Evolutionary conservation across 371 early-diverging fungal genomes (phyloP).

Genomic region (Cokeromyces recurvatus): DNA sequence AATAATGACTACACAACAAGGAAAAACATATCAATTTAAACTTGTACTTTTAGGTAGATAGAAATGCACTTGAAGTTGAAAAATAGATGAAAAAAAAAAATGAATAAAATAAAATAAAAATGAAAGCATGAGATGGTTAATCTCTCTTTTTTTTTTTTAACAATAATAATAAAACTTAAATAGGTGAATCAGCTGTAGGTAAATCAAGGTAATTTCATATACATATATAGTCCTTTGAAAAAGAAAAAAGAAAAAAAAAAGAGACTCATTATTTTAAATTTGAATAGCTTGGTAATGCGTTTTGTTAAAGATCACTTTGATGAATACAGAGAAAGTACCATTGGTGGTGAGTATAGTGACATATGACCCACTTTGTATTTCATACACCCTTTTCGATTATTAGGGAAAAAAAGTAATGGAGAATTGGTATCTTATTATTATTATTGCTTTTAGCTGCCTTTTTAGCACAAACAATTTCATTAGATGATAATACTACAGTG

Average conservation of each 20-base stretch:
- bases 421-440: too few species aligned
- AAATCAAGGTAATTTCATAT: slow-evolving; percentile 71
- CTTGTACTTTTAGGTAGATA: slow-evolving; percentile 71
- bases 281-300: slow-evolving; percentile 80
- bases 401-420: background rate
- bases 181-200: slow-evolving; percentile 88
- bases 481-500: slow-evolving; percentile 71
- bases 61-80: background rate
- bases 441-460: slow-evolving; percentile 62
- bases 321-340: slow-evolving; percentile 97
- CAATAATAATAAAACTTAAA: background rate
- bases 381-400: background rate
- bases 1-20: slow-evolving; percentile 16
- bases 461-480: slow-evolving; percentile 66
- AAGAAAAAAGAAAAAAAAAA: background rate
- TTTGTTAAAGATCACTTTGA: slow-evolving; percentile 97
- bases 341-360: slow-evolving; percentile 69
- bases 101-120: too few species aligned
- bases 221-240: too few species aligned
- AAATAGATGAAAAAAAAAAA: slow-evolving; percentile 11
- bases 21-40: slow-evolving; percentile 72
- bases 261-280: background rate
- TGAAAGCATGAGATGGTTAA: too few species aligned
- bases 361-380: background rate
- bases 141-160: too few species aligned